Evolutionary conservation across 2,329 filamentous ascomycete species (phyloP), one percentile per base, ranked within the genome.

Genomic region (Colletotrichum viniferum): DNA sequence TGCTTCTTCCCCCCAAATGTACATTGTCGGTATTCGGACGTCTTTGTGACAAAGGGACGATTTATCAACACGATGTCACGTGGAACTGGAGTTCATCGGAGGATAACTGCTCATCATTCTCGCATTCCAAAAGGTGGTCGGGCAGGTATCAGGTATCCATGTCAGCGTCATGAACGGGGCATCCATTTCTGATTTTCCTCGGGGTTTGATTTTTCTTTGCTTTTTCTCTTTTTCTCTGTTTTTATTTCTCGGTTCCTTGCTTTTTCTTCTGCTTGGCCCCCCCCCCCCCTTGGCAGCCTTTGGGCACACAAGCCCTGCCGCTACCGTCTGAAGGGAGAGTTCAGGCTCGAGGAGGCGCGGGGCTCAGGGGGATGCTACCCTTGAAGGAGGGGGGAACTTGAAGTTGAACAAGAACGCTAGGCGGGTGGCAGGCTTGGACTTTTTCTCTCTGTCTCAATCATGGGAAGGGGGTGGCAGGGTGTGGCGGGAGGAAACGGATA

Each of bases 101-200:
- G 70, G 61, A 63, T 60, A 76, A 62, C 74, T 66, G 60, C 74
- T 73, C 74, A 70, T 66, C 69, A 61, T 62, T 71, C 32, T 67
- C 48, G 58, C 67, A 67, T 70, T 74, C 63, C 72, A 73, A 72
- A 52, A 75, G 62, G 56, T 68, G 56, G 69, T 68, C 61, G 69
- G 69, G 69, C 62, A 68, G 73, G 63, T 67, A 67, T 77, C 72
- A 73, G 66, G 71, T 70, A 70, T 72, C 72, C 64, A 74, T 71
- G 48, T 73, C 73, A 69, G 67, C 34, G 66, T 60, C 55, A 32
- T 36, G 55, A 76, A 77, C 52, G 43, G 32, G 76, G 67, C 65
- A 69, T 73, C 70, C 32, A 28, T 62, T 73, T 63, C 65, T 72
- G 36, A 66, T 73, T 72, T 69, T 64, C 65, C 34, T 65, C 69